Base-by-base conservation (phyloP, 495 filamentous ascomycete species). In the Aspergillus leporis region DNA sequence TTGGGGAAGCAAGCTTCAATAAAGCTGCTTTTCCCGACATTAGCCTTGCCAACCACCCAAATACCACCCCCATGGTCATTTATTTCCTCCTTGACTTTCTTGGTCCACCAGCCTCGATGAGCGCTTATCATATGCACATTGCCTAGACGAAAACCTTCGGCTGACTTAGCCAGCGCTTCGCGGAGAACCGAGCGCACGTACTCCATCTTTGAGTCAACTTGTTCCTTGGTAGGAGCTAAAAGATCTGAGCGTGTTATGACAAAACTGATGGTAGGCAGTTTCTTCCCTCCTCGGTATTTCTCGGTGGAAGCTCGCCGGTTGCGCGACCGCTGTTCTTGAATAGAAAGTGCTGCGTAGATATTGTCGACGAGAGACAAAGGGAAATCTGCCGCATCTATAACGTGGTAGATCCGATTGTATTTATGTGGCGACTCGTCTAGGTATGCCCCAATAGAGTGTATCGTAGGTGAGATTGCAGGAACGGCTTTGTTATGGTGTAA, bases 31-130 rank as follows among this genome's bases (percentile, higher is more conserved):
- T 99, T 99, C 14, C 94, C 94, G 25, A 98, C 94, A 67, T 99
- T 99, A 52, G 88, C 91, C 64, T 93, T 96, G n/a, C 95, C 94
- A 23, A 98, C 90, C 78, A 99, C 86, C 94, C 94, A 99, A n/a
- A 90, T 83, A 5, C 88, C 95, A 3, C 93, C 92, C 9, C 88
- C 90, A 40, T 90, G 84, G 34, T 85, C 74, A 73, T 81, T 88
- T 48, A 96, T 90, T 28, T 91, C 85, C 64, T 96, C 89, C 70
- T 92, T 96, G 60, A 97, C 74, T 40, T 88, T 76, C 62, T 83
- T 89, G 0, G 89, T 96, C 92, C 92, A 95, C 93, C 93, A 96
- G 19, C 82, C 81, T 56, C 88, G 77, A 58, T 90, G 89, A 12
- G 92, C 83, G 68, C 91, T 95, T 14, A 97, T 89, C 70, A 90